Base-by-base conservation (phyloP, 2,329 filamentous ascomycete species). In the Monilinia fructigena region DNA sequence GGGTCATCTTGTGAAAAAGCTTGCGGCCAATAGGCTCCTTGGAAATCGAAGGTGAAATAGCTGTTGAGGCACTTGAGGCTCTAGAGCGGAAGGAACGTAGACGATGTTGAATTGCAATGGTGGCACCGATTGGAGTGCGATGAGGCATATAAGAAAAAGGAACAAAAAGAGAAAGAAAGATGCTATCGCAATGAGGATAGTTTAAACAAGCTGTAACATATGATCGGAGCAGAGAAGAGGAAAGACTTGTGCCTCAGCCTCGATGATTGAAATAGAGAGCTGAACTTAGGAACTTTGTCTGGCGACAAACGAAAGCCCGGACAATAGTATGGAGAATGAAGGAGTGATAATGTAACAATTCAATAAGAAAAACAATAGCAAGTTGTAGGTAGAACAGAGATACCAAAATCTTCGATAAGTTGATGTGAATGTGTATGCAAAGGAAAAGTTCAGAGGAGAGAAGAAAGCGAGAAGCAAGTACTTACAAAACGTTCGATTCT, bases 1-100 rank as follows among this genome's bases (percentile, higher is more conserved):
- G 63, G 35, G 35, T 45, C 63, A 65, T 65, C 26, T 45, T 65
- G 55, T 40, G 20, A 14, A 61, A 16, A 14, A 58, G 26, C 28
- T 53, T 52, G 47, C 31, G 48, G 23, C 20, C 53, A 45, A 35
- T 47, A 20, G 11, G 42, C n/a, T 58, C 18, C 28, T 59, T 52
- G n/a, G 67, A 52, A 38, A 18, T 60, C 20, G 67, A 23, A 31
- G 55, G 40, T 45, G 63, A 45, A 23, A 28, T 45, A 31, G 47
- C 16, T 45, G 55, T 31, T 28, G 63, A 61, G 26, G n/a, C 7
- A 50, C 28, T 60, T 26, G 23, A 68, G 60, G 53, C 68, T 68
- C 35, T 68, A 65, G 53, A 68, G 68, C 72, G 70, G 65, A 75
- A 75, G 63, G 71, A 74, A 52, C 73, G 73, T 68, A 76, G 50